These are phyloP conservation scores for Lactarius quietus DNA, from an alignment of 768 basidiomycete species.

Conservation along the genomic window DNA sequence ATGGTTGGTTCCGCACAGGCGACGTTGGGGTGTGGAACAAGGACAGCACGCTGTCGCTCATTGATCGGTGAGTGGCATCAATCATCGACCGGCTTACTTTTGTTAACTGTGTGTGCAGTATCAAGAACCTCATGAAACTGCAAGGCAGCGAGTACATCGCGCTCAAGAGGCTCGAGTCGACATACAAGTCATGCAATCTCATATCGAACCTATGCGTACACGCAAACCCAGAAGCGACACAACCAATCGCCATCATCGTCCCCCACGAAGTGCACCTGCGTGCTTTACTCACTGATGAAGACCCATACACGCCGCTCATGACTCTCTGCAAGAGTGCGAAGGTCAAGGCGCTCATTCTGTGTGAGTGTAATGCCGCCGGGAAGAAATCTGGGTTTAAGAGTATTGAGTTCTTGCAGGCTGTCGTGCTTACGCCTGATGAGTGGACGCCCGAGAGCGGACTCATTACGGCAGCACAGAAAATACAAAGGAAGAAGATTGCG, in stretches of 20 bases:
- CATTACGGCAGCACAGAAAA: conserved; percentile 91
- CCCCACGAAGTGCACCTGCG: conserved; percentile 78
- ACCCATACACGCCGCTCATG: conserved; percentile 41
- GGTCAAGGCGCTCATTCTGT: conserved; percentile 61
- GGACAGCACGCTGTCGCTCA: conserved; percentile 84
- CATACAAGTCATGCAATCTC: conserved; percentile 80
- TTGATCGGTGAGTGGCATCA: conserved; percentile 68
- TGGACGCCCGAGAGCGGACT: conserved; percentile 92
- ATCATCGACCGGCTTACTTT: no score
- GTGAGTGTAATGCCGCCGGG: conserved; percentile 74
- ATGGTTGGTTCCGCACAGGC: conserved; percentile 93
- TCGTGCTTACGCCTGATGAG: conserved; percentile 77
- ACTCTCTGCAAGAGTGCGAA: conserved; percentile 54
- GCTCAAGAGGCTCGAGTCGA: conserved; percentile 81
- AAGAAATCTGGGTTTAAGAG: conserved; percentile 84
- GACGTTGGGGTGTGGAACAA: conserved; percentile 94
- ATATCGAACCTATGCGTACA: conserved; percentile 82
- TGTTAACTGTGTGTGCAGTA: conserved; percentile 36
- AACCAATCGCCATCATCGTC: conserved; percentile 83
- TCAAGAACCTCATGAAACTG: conserved; percentile 91
- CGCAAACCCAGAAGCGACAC: conserved; percentile 68
- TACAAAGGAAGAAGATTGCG: conserved; percentile 71
- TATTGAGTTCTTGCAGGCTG: conserved; percentile 71
- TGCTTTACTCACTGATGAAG: conserved; percentile 43
- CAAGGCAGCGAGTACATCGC: conserved; percentile 89